phyloP scores from a whole-genome alignment of 176 grass and related monocot genomes.

The Zoysia japonica region DNA sequence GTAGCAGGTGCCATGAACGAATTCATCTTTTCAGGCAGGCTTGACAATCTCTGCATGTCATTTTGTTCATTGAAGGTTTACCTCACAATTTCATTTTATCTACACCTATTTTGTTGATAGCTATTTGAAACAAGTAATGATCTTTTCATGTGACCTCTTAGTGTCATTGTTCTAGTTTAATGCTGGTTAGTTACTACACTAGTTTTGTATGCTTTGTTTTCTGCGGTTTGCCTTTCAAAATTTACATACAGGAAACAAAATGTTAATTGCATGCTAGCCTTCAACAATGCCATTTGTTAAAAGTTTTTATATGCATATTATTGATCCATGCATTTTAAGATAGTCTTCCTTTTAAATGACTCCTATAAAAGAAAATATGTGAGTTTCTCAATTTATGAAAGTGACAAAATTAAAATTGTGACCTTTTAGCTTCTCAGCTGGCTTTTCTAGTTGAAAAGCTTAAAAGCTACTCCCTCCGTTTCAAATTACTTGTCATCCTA shows the following conservation, averaged over 20 bases:
- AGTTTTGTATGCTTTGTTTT: neutral
- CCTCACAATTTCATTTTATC: neutral
- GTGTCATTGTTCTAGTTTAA: neutral
- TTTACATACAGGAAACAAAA: conserved; percentile 1
- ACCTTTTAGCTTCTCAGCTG: too few relatives aligned
- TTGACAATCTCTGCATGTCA: conserved; percentile 99
- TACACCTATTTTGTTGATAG: neutral
- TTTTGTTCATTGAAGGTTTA: conserved; percentile 91
- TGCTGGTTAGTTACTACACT: neutral
- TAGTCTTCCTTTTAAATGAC: neutral
- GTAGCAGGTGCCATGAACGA: conserved; percentile 90
- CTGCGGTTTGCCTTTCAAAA: neutral
- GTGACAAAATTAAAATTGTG: neutral
- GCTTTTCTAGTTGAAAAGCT: too few relatives aligned
- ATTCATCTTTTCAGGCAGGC: conserved; percentile 95
- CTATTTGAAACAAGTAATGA: conserved; percentile 12
- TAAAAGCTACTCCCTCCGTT: too few relatives aligned
- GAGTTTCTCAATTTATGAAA: neutral
- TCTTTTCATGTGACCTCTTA: conserved; percentile 1
- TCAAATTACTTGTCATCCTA: too few relatives aligned
- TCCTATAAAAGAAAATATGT: neutral
- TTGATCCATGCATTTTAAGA: neutral
- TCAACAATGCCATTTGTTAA: neutral
- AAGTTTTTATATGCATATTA: neutral
- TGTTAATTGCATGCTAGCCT: conserved; percentile 16